phyloP scores from a whole-genome alignment of 148 eudicot genomes.

The Camellia granthamiana region DNA sequence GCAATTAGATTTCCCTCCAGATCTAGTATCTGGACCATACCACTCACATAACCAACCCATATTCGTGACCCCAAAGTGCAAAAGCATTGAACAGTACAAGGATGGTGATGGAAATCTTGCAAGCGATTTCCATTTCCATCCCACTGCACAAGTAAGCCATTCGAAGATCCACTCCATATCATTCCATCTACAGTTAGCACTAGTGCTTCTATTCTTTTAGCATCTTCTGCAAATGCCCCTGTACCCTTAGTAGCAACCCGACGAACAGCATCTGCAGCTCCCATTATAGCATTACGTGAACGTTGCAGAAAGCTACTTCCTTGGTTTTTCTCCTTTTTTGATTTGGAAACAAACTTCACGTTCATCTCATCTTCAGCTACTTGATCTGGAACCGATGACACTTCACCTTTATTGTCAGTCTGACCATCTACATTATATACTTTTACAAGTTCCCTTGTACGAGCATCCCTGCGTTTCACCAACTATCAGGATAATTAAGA shows the following conservation, averaged over 20 bases:
- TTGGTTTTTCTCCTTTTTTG: conserved; percentile 86
- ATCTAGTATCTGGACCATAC: conserved; percentile 76
- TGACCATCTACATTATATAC: conserved; percentile 88
- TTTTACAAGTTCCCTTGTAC: conserved; percentile 88
- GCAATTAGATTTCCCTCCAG: conserved; percentile 74
- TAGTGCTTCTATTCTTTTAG: conserved; percentile 85
- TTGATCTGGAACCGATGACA: conserved; percentile 72
- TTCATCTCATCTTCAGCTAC: conserved; percentile 68
- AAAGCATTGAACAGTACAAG: conserved; percentile 68
- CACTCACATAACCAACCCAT: conserved; percentile 95
- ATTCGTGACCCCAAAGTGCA: conserved; percentile 71
- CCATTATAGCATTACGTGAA: conserved; percentile 93
- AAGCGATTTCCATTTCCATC: conserved; percentile 79
- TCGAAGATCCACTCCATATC: conserved; percentile 88
- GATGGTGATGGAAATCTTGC: conserved; percentile 74
- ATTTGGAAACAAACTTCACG: conserved; percentile 64
- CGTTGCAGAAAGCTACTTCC: conserved; percentile 68
- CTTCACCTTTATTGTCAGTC: conserved; percentile 75
- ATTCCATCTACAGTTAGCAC: conserved; percentile 71
- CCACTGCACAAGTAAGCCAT: conserved; percentile 86
- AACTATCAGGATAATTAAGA: conserved; percentile 10
- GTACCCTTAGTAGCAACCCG: conserved; percentile 85
- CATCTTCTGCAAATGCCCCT: conserved; percentile 72
- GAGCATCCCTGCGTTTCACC: conserved; percentile 82
- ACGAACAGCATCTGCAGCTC: conserved; percentile 98